Percentiles rank a stretch among this genome's conserved stretches.
phyloP scores from a whole-genome alignment of 75 land plant species.

The Adiantum capillusveneris region DNA sequence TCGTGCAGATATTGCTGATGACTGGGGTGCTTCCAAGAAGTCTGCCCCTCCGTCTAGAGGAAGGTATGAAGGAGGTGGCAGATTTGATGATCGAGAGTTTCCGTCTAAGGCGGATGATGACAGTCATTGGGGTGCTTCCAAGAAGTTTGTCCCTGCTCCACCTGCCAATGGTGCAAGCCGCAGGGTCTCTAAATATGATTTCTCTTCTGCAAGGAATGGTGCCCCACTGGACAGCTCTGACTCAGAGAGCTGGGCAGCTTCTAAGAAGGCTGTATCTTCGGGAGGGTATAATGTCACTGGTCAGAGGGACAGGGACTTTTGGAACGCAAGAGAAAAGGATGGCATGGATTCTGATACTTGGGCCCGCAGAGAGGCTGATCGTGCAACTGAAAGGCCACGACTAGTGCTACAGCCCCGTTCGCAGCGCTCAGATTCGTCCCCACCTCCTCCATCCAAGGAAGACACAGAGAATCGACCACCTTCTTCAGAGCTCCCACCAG shows the following conservation, averaged over 20 bases:
- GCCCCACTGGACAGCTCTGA: too few species aligned
- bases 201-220: constrained; percentile 14
- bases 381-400: constrained; percentile 51
- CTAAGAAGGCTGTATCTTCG: constrained; percentile 23
- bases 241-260: constrained; percentile 5
- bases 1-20: constrained; percentile 69
- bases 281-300: constrained; percentile 23
- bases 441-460: neutral
- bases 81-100: constrained; percentile 36
- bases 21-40: constrained; percentile 76
- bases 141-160: constrained; percentile 24
- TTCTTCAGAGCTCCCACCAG: neutral
- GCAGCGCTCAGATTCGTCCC: constrained; percentile 17
- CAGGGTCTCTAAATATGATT: neutral
- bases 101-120: constrained; percentile 54
- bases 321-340: neutral
- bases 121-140: constrained; percentile 50
- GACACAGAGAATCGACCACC: neutral
- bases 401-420: constrained; percentile 66
- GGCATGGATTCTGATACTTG: constrained; percentile 30
- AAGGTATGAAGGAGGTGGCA: constrained; percentile 12
- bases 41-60: constrained; percentile 7
- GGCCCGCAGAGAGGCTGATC: constrained; percentile 17
- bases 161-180: neutral
- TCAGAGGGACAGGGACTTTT: constrained; percentile 14